Conservation (phyloP, 2,329 filamentous ascomycete genomes). For the Boeremia exigua region DNA sequence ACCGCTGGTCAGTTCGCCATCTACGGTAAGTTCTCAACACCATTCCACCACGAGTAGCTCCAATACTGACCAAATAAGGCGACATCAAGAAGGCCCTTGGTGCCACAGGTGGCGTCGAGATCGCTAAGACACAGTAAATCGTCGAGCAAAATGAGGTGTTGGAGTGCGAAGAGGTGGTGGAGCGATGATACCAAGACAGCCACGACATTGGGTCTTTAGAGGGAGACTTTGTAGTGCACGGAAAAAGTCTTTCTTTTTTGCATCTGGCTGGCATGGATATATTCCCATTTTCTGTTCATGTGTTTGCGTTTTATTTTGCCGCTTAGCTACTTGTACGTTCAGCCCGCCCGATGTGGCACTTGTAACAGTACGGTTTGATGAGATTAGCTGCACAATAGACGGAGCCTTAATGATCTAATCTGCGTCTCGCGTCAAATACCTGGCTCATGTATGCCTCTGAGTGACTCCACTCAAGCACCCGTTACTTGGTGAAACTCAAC, state of each 20-base stretch:
- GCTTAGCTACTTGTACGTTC: constrained; percentile 35
- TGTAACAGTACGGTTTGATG: constrained; percentile 41
- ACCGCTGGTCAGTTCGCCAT: constrained; percentile 76
- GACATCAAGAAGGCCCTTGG: constrained; percentile 72
- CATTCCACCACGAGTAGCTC: background rate
- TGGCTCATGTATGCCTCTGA: no score
- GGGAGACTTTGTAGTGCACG: constrained; percentile 26
- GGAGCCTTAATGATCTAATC: constrained; percentile 25
- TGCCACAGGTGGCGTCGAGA: constrained; percentile 68
- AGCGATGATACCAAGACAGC: constrained; percentile 40
- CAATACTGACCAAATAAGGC: constrained; percentile 20
- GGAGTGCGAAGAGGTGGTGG: constrained; percentile 3
- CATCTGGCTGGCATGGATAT: constrained; percentile 36
- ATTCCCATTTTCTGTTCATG: constrained; percentile 30
- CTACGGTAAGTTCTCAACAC: constrained; percentile 62
- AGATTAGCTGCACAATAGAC: constrained; percentile 42
- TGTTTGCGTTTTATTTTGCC: constrained; percentile 38
- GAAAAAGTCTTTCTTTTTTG: constrained; percentile 41
- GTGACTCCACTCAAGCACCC: no score
- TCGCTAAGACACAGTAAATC: constrained; percentile 37
- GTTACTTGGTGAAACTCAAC: no score
- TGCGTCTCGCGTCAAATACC: background rate
- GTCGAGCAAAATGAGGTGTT: background rate
- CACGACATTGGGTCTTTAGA: constrained; percentile 23
- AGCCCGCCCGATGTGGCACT: constrained; percentile 25